These are phyloP conservation scores for Lunasporangiospora selenospora DNA, from an alignment of 192 early-diverging fungal genomes.

Conservation along the genomic window DNA sequence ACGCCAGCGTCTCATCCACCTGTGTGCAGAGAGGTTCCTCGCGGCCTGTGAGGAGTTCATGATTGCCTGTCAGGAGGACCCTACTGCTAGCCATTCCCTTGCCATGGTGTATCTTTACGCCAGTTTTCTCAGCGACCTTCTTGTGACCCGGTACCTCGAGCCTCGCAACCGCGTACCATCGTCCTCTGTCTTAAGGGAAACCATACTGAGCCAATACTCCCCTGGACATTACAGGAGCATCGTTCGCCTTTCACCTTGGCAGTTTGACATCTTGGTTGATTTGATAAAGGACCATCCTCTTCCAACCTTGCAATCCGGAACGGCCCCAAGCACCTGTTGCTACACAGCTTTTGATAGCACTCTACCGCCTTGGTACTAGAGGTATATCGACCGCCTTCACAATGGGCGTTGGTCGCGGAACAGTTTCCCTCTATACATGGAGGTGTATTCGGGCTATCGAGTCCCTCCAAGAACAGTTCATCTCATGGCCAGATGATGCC, in stretches of 20 bases:
- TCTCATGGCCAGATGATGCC: too few relatives aligned
- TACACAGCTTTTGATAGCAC: not conserved
- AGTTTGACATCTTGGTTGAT: not conserved
- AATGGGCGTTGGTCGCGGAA: not conserved
- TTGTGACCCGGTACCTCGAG: slow-evolving; percentile 1
- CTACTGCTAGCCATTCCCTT: too few relatives aligned
- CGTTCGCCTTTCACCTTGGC: not conserved
- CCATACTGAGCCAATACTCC: not conserved
- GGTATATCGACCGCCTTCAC: slow-evolving; percentile 1
- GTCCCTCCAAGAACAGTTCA: too few relatives aligned
- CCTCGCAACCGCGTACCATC: not conserved
- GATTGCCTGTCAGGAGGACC: too few relatives aligned
- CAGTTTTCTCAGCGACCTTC: too few relatives aligned
- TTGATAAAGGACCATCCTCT: not conserved
- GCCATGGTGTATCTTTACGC: too few relatives aligned
- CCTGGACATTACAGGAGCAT: not conserved
- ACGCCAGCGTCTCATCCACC: too few relatives aligned
- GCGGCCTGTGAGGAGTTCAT: too few relatives aligned
- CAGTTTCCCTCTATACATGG: slow-evolving; percentile 2
- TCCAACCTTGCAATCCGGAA: not conserved
- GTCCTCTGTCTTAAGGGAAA: slow-evolving; percentile 5
- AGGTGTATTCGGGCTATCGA: too few relatives aligned
- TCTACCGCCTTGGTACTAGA: slow-evolving; percentile 8
- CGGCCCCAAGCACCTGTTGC: not conserved
- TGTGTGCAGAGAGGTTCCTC: too few relatives aligned